phyloP scores from a whole-genome alignment of 495 filamentous ascomycete genomes.

The Oleoguttula mirabilis region DNA sequence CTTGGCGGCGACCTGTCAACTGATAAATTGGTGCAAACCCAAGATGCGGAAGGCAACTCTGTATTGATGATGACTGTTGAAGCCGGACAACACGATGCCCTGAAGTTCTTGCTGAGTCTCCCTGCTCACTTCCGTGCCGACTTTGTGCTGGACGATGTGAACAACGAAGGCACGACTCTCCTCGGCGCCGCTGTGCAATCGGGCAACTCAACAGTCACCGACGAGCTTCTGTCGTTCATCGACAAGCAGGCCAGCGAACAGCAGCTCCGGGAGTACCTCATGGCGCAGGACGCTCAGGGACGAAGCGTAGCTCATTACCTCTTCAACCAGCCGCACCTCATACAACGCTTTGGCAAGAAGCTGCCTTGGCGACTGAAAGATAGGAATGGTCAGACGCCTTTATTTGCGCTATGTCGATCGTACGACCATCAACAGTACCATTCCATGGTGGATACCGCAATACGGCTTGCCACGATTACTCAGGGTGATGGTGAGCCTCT shows the following conservation, averaged over 20 bases:
- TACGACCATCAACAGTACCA: conserved; percentile 88
- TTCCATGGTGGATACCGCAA: conserved; percentile 68
- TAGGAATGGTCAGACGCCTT: conserved; percentile 89
- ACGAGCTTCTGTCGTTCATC: conserved; percentile 59
- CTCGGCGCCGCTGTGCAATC: conserved; percentile 90
- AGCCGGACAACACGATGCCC: conserved; percentile 50
- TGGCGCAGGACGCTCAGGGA: conserved; percentile 66
- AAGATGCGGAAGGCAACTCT: conserved; percentile 67
- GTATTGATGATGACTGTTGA: conserved; percentile 96
- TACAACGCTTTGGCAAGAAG: conserved; percentile 57
- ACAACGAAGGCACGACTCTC: conserved; percentile 79
- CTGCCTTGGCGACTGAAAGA: conserved; percentile 85
- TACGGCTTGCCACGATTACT: conserved; percentile 57
- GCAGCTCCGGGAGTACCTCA: conserved; percentile 52
- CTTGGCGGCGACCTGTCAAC: conserved; percentile 61
- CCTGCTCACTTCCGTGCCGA: conserved; percentile 57
- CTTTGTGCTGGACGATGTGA: conserved; percentile 65
- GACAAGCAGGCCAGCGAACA: conserved; percentile 40
- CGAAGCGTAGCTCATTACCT: conserved; percentile 88
- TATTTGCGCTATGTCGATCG: conserved; percentile 87
- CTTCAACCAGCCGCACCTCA: conserved; percentile 79
- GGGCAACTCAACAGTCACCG: conserved; percentile 59
- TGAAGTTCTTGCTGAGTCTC: conserved; percentile 68
- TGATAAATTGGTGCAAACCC: conserved; percentile 68
- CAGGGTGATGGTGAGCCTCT: conserved; percentile 70